Conservation (phyloP, 148 eudicot genomes). For the Chenopodium album region DNA sequence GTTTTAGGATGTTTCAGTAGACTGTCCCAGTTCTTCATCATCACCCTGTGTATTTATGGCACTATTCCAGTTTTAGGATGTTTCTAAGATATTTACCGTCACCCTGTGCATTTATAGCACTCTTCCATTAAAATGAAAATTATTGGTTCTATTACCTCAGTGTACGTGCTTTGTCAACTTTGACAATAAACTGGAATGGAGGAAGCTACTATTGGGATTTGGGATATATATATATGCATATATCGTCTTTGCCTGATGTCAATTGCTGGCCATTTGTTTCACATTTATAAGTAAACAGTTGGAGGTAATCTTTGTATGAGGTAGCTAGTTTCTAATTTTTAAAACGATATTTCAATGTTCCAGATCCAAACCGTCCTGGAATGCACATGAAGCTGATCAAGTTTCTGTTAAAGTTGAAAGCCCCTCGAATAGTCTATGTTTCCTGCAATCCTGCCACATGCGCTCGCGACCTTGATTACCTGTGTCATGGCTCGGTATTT, state of each 20-base stretch:
- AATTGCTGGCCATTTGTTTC: neutral
- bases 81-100: neutral
- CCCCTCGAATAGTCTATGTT: constrained; percentile 72
- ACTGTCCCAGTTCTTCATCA: neutral
- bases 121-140: neutral
- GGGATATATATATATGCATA: neutral
- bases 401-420: constrained; percentile 68
- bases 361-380: constrained; percentile 99
- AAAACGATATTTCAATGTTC: constrained; percentile 7
- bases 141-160: neutral
- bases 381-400: constrained; percentile 95
- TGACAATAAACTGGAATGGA: neutral
- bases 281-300: neutral
- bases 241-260: neutral
- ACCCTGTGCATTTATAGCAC: neutral
- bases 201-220: neutral
- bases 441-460: constrained; percentile 99
- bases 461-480: constrained; percentile 95
- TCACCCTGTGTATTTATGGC: neutral
- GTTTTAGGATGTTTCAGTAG: neutral
- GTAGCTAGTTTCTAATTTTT: neutral
- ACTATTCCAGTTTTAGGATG: neutral
- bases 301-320: neutral
- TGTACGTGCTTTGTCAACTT: neutral
- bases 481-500: constrained; percentile 89